Evolutionary conservation across 768 basidiomycete genomes (phyloP).

Genomic region (Lactarius pseudohatsudake): DNA sequence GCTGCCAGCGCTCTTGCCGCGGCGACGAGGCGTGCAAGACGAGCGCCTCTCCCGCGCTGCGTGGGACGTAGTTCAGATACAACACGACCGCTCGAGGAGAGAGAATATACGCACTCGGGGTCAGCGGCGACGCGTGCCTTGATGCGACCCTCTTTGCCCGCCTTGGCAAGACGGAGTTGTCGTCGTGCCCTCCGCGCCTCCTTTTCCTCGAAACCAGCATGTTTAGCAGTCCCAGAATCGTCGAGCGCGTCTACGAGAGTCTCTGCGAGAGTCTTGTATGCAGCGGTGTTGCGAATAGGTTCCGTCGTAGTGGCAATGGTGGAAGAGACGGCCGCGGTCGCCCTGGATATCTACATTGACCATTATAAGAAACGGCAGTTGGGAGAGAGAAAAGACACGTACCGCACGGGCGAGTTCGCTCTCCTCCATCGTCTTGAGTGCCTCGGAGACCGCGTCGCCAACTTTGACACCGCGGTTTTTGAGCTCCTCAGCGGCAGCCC

Average conservation of each 20-base stretch:
- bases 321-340: conserved; percentile 80
- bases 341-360: conserved; percentile 67
- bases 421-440: conserved; percentile 91
- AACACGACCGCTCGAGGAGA: not conserved
- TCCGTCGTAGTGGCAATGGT: conserved; percentile 89
- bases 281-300: conserved; percentile 93
- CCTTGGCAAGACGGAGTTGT: conserved; percentile 79
- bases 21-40: conserved; percentile 83
- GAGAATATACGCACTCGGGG: conserved; percentile 62
- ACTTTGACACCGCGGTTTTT: conserved; percentile 87
- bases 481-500: conserved; percentile 92
- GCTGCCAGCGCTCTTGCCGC: conserved; percentile 77
- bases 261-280: conserved; percentile 89
- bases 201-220: conserved; percentile 95
- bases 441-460: conserved; percentile 91
- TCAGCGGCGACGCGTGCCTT: conserved; percentile 64
- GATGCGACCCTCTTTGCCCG: conserved; percentile 67
- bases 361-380: not conserved
- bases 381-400: conserved; percentile 10
- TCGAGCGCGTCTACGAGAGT: conserved; percentile 91
- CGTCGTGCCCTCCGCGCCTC: conserved; percentile 82
- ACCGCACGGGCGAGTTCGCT: conserved; percentile 88
- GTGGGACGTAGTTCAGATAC: conserved; percentile 5
- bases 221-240: conserved; percentile 88
- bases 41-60: conserved; percentile 81